Evolutionary conservation across 2,329 filamentous ascomycete species (phyloP).

Genomic region (Hypoxylon sp.): DNA sequence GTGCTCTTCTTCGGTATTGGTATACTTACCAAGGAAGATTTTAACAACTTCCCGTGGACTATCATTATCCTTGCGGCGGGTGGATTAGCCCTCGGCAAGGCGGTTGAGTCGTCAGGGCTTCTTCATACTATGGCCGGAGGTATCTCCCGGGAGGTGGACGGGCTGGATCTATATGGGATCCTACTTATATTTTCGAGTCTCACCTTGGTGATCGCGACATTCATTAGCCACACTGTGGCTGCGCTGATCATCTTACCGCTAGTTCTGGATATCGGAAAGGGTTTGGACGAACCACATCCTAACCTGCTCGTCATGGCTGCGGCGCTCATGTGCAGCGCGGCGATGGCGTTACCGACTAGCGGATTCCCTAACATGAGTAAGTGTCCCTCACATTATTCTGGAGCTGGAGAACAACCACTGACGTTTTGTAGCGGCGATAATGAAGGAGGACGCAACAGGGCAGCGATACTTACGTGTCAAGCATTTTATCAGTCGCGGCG

Average conservation of each 20-base stretch:
- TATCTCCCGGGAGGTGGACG: conserved; percentile 81
- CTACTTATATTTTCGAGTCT: conserved; percentile 86
- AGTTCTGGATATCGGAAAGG: conserved; percentile 85
- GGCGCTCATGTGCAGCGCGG: conserved; percentile 97
- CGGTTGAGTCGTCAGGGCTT: conserved; percentile 92
- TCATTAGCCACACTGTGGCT: conserved; percentile 97
- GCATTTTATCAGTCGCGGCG: conserved; percentile 94
- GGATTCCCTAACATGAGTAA: conserved; percentile 99
- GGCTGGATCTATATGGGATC: conserved; percentile 86
- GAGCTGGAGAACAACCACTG: conserved; percentile 25
- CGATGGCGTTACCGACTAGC: conserved; percentile 94
- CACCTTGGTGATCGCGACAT: conserved; percentile 94
- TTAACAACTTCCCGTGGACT: conserved; percentile 99
- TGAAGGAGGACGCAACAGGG: conserved; percentile 97
- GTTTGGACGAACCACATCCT: conserved; percentile 90
- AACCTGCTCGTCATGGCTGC: conserved; percentile 96
- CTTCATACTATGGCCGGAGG: conserved; percentile 85
- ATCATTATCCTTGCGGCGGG: conserved; percentile 98
- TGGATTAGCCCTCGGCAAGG: conserved; percentile 90
- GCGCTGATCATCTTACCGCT: conserved; percentile 94
- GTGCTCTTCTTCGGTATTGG: conserved; percentile 97
- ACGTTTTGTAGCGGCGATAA: conserved; percentile 77
- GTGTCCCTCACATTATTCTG: conserved; percentile 56
- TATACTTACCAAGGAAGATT: conserved; percentile 97
- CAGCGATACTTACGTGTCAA: conserved; percentile 92